Evolutionary conservation across 2,329 filamentous ascomycete genomes (phyloP).

Genomic region (Aspergillus fructus): DNA sequence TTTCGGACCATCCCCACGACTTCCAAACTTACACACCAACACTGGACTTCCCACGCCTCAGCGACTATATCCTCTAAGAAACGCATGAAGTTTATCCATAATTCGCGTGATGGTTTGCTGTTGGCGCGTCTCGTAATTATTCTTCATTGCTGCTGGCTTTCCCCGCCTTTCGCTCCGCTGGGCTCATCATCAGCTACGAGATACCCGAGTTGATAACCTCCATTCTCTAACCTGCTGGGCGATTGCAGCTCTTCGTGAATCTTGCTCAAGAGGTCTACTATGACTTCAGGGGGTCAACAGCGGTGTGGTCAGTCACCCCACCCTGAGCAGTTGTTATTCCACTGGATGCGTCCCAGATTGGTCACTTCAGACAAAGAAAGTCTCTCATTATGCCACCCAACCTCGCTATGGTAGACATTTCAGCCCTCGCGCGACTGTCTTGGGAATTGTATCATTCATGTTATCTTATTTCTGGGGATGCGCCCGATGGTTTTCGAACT

Average conservation of each 20-base stretch:
- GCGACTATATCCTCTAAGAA: too few relatives aligned
- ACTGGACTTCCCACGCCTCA: too few relatives aligned
- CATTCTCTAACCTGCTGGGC: too few relatives aligned
- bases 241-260: neutral
- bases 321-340: neutral
- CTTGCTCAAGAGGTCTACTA: neutral
- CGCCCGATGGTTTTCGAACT: constrained; percentile 29
- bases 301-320: neutral
- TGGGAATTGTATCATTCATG: constrained; percentile 31
- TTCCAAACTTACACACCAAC: too few relatives aligned
- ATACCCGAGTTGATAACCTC: too few relatives aligned
- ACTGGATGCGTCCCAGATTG: neutral
- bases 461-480: constrained; percentile 24
- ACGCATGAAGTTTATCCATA: too few relatives aligned
- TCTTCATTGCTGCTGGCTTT: too few relatives aligned
- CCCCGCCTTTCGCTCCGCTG: too few relatives aligned
- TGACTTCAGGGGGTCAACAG: neutral
- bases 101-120: too few relatives aligned
- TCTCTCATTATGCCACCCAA: constrained; percentile 20
- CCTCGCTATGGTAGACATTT: constrained; percentile 23
- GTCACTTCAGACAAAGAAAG: neutral
- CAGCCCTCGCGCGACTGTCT: constrained; percentile 24
- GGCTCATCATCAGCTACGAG: too few relatives aligned
- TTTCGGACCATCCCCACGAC: too few relatives aligned
- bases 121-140: too few relatives aligned